phyloP scores from a whole-genome alignment of 1,284 basidiomycete genomes.

The Phlebopus sp. region DNA sequence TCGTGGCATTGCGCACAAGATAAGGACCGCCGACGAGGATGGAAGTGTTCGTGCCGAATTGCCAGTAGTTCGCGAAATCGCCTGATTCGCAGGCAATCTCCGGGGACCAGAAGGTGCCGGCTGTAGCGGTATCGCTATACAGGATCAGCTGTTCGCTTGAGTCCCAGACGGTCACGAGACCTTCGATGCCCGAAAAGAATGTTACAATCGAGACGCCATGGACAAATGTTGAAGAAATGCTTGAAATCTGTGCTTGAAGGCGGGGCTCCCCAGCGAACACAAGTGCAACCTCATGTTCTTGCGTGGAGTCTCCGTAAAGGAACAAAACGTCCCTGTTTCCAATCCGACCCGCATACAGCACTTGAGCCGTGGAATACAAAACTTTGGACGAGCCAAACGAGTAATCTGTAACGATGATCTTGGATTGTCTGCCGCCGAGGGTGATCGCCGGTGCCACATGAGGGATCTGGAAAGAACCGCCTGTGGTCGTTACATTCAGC shows the following conservation, averaged over 20 bases:
- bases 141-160: constrained; percentile 63
- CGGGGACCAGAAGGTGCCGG: constrained; percentile 56
- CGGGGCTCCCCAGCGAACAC: constrained; percentile 44
- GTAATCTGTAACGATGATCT: constrained; percentile 67
- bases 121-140: constrained; percentile 60
- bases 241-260: constrained; percentile 30
- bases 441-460: constrained; percentile 49
- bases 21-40: constrained; percentile 54
- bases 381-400: constrained; percentile 57
- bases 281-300: constrained; percentile 61
- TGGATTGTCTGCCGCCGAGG: constrained; percentile 66
- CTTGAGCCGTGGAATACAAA: constrained; percentile 64
- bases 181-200: constrained; percentile 53
- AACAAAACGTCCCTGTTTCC: constrained; percentile 67
- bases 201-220: constrained; percentile 39
- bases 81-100: constrained; percentile 33
- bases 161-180: constrained; percentile 62
- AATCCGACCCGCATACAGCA: constrained; percentile 67
- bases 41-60: constrained; percentile 50
- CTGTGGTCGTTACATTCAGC: constrained; percentile 52
- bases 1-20: constrained; percentile 50
- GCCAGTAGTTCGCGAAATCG: constrained; percentile 44
- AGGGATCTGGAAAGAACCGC: constrained; percentile 53
- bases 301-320: constrained; percentile 56
- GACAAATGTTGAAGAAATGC: constrained; percentile 32